These are phyloP conservation scores for Penicillium sumatraense DNA, from an alignment of 2,329 filamentous ascomycete genomes.

Conservation along the genomic window DNA sequence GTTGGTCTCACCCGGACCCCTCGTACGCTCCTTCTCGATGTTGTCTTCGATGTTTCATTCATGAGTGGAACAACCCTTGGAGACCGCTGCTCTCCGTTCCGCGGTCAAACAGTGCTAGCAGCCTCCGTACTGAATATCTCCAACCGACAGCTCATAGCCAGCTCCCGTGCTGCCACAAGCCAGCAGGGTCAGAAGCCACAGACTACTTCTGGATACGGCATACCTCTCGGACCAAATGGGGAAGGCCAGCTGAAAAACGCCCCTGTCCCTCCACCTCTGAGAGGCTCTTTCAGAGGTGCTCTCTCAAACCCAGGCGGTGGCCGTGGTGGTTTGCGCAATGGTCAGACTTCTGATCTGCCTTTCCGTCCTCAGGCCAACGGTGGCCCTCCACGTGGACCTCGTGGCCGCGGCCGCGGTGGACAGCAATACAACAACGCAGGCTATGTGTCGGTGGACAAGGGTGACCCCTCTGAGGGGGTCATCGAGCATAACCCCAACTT, in stretches of 20 bases:
- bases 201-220: conserved; percentile 61
- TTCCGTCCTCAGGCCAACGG: conserved; percentile 38
- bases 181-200: conserved; percentile 61
- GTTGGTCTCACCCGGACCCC: conserved; percentile 89
- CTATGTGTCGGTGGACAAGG: conserved; percentile 51
- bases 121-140: conserved; percentile 89
- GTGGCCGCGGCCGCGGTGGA: conserved; percentile 43
- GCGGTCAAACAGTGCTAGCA: conserved; percentile 86
- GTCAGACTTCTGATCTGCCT: conserved; percentile 31
- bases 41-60: conserved; percentile 92
- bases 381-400: conserved; percentile 27
- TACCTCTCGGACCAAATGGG: conserved; percentile 61
- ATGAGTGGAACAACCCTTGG: conserved; percentile 96
- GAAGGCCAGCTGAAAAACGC: conserved; percentile 65
- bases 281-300: conserved; percentile 63
- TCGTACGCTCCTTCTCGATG: conserved; percentile 79
- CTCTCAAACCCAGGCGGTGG: conserved; percentile 53
- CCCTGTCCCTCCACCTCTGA: conserved; percentile 59
- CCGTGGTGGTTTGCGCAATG: conserved; percentile 34
- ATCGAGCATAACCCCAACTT: conserved; percentile 61
- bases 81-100: conserved; percentile 88
- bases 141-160: conserved; percentile 76
- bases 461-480: conserved; percentile 58
- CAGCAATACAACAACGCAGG: conserved; percentile 36
- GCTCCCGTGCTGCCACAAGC: conserved; percentile 45